Percentiles rank a stretch among this genome's conserved stretches.
Evolutionary conservation across 345 rosid genomes (phyloP).

Genomic region (Hibiscus trionum): DNA sequence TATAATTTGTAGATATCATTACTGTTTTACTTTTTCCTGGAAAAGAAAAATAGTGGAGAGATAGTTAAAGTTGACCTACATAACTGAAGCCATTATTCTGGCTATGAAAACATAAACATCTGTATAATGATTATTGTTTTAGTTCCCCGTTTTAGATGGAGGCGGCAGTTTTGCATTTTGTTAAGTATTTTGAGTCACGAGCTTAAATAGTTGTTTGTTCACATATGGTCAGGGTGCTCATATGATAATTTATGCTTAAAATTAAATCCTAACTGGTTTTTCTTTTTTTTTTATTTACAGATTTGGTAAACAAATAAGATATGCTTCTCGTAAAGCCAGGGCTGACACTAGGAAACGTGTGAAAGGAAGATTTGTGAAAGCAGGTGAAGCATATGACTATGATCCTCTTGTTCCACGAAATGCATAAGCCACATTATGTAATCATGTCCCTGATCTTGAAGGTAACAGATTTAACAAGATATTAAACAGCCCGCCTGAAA

Average conservation of each 20-base stretch:
- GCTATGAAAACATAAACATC: not conserved
- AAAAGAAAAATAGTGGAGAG: not conserved
- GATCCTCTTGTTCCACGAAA: constrained; percentile 43
- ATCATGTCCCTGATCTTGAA: not conserved
- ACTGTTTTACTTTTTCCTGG: not conserved
- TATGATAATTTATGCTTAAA: not conserved
- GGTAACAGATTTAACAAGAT: not conserved
- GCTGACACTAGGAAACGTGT: constrained; percentile 90
- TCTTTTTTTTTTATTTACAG: constrained; percentile 28
- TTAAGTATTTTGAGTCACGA: not conserved
- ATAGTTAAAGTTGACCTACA: not conserved
- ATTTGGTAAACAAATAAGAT: constrained; percentile 80
- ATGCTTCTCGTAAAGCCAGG: constrained; percentile 84
- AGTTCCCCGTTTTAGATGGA: not conserved
- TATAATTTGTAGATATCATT: not conserved
- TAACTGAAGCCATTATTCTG: not conserved
- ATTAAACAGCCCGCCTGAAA: not conserved
- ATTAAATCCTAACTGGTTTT: not conserved
- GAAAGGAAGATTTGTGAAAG: constrained; percentile 91
- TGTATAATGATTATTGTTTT: not conserved
- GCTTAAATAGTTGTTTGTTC: not conserved
- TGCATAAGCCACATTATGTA: constrained; percentile 14
- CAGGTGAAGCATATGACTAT: constrained; percentile 70
- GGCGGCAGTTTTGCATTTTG: not conserved
- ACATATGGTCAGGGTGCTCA: not conserved